Base-by-base conservation (phyloP, 2,329 filamentous ascomycete species). In the Sphaerulina vaccinii region DNA sequence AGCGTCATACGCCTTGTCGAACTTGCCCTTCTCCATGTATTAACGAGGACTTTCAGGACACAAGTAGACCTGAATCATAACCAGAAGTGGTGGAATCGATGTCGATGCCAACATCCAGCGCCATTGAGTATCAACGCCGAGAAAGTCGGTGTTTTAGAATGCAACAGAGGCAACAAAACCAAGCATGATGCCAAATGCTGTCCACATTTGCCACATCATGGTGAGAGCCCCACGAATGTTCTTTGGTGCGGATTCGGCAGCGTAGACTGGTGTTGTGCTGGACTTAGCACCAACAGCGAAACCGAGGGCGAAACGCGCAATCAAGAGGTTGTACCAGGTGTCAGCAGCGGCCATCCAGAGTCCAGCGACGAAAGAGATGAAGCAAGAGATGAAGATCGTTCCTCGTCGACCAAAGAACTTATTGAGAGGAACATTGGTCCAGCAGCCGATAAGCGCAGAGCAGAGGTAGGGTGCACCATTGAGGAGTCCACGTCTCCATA, bases 381-480 rank as follows among this genome's bases (percentile, higher is more conserved):
- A 79, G 51, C 86, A 88, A 5, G 87, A 83, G 51, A 88, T 72
- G 69, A 90, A 91, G 56, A 92, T 90, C 15, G 84, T 88, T 10
- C 87, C 86, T 2, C 85, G 78, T 42, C 86, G 81, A 10, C 87
- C 87, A 56, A 89, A 85, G 54, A 65, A 73, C 49, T 83, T 80
- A 70, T 90, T 90, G 68, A 89, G 78, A 1, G 87, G 86, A 32
- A 84, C 82, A 0, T 85, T 88, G 13, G 86, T 73, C 86, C 87
- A 90, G 69, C 85, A 89, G 16, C 86, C 84, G 41, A 86, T 68
- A 37, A 87, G 69, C 3, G 85, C 83, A 58, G 83, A 88, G 70
- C 82, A 84, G 1, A 88, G 78, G 56, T 85, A 85, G 0, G 81
- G 81, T 0, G 78, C 78, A 0, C 75, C 76, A 64, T 88, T 88